Base-by-base conservation (phyloP, 257 asterid genomes). In the Apocynum venetum region DNA sequence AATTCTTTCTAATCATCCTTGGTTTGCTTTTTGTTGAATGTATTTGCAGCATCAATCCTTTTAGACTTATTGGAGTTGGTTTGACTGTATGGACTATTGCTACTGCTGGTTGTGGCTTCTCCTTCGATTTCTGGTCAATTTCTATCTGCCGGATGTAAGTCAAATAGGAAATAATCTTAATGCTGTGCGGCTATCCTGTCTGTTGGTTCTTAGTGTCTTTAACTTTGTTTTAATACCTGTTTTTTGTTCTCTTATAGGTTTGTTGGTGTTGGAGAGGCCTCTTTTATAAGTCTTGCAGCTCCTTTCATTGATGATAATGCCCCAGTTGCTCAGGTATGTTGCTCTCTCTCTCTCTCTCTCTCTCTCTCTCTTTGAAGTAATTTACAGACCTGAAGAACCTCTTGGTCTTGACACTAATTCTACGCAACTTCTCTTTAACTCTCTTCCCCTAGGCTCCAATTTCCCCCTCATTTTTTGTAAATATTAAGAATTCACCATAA, bases 261-360 rank as follows among this genome's bases (percentile, higher is more conserved):
- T 65, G 99, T 96, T 72, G 99, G 99, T 80, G 98, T 96, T 77
- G 98, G 99, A 19, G 99, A 96, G 93, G 99, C 99, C 83, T 96
- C 98, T 68, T 95, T 96, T 77, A 89, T 91, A 76, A 93, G 97
- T 88, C 98, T 96, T 79, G 98, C 98, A 20, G 96, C 99, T 88
- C 99, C 98, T 53, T 96, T 93, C 89, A 93, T 96, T 60, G 99
- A 96, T 72, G 99, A 96, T 85, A 96, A 90, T 86, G 98, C 99
- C 84, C 99, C 98, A 56, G 87, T 76, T 70, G 76, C 91, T 76
- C 96, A 89, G 99, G 99, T 93, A 76, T 81, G 1, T 77, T 57
- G 3, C 41, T 63, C 8, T 44, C 44, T 56, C 56, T 20, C 12
- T 38, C 48, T 75, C 40, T 44, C 71, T 61, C 12, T 4, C 11